Conservation (phyloP, 2,329 filamentous ascomycete genomes). For the Akanthomyces lecanii region DNA sequence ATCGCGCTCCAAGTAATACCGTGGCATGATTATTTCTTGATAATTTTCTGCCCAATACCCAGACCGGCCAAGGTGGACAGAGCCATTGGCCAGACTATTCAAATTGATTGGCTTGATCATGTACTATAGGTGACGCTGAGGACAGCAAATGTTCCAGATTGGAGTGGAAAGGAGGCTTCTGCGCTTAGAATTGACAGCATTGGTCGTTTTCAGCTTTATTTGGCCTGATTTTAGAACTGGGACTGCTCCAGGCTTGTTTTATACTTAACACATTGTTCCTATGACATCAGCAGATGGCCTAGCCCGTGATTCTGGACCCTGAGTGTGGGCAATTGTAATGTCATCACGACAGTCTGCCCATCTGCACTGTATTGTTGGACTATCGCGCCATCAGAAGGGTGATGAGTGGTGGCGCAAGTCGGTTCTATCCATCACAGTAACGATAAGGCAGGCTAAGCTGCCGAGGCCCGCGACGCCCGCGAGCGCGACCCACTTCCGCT, state of each 20-base stretch:
- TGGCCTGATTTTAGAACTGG: conserved; percentile 7
- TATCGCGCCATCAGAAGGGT: too few species aligned
- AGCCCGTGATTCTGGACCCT: not conserved
- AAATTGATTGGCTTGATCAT: not conserved
- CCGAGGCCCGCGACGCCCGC: not conserved
- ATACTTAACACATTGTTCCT: not conserved
- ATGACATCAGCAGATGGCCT: not conserved
- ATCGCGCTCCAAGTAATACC: conserved; percentile 57
- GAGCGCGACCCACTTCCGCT: not conserved
- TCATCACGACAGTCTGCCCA: not conserved
- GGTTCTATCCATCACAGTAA: not conserved
- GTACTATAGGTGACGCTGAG: conserved; percentile 8
- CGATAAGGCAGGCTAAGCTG: not conserved
- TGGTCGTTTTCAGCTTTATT: not conserved
- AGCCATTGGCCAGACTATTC: not conserved
- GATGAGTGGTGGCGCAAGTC: not conserved
- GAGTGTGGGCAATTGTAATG: not conserved
- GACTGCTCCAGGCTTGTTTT: not conserved
- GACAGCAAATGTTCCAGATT: not conserved
- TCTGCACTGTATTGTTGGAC: too few species aligned
- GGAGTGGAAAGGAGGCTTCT: not conserved
- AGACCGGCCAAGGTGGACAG: not conserved
- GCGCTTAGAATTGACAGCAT: not conserved
- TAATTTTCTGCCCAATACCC: not conserved
- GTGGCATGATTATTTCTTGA: not conserved